A percentile compares a stretch with the other conserved stretches of the same genome.
phyloP scores from a whole-genome alignment of 306 rosid genomes.

The Hippophae gyantsensis region DNA sequence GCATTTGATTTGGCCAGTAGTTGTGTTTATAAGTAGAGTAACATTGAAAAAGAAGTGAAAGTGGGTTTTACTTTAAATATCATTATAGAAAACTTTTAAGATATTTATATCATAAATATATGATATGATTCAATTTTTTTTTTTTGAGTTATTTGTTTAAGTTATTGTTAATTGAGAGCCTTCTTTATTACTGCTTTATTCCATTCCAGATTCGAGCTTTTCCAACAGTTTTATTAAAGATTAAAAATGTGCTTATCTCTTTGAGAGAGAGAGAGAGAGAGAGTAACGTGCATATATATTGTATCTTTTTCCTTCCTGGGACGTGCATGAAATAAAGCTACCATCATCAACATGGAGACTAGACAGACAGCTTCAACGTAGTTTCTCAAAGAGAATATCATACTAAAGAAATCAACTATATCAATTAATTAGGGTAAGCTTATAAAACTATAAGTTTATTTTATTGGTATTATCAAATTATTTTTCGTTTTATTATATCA shows the following conservation, averaged over 20 bases:
- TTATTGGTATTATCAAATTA: no score
- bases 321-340: slow-evolving; percentile 67
- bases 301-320: slow-evolving; percentile 37
- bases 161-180: slow-evolving; percentile 29
- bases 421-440: no score
- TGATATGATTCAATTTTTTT: slow-evolving; percentile 12
- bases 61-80: neutral
- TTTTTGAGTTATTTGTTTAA: slow-evolving; percentile 1
- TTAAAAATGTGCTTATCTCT: slow-evolving; percentile 31
- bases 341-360: slow-evolving; percentile 19
- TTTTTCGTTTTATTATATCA: no score
- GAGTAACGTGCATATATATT: slow-evolving; percentile 57
- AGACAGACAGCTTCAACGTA: slow-evolving; percentile 44
- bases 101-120: slow-evolving; percentile 17
- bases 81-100: slow-evolving; percentile 15
- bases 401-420: slow-evolving; percentile 21
- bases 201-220: slow-evolving; percentile 54
- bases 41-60: no score
- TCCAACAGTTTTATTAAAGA: slow-evolving; percentile 15
- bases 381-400: slow-evolving; percentile 44
- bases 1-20: no score
- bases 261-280: neutral
- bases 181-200: slow-evolving; percentile 58
- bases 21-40: no score
- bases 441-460: no score